Conservation (phyloP, 441 rosid species). For the Arabidopsis lyrata region DNA sequence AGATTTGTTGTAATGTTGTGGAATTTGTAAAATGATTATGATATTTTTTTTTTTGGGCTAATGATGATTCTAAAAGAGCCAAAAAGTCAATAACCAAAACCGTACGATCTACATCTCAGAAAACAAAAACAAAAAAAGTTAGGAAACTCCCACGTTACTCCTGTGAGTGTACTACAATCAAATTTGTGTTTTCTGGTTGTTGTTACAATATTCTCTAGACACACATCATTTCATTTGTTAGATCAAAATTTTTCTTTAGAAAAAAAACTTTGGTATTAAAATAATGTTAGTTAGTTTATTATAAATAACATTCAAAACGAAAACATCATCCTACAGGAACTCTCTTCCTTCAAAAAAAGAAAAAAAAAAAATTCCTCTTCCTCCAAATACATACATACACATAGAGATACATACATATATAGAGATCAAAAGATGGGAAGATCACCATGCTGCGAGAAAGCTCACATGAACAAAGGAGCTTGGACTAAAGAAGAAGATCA, state of each 20-base stretch:
- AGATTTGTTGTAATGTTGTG: too few relatives aligned
- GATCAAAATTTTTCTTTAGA: not conserved
- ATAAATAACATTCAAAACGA: slow-evolving; percentile 44
- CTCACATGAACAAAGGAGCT: slow-evolving; percentile 90
- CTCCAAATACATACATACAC: not conserved
- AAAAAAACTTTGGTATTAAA: not conserved
- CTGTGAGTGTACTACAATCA: slow-evolving; percentile 39
- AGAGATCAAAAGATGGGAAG: slow-evolving; percentile 63
- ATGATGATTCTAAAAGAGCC: not conserved
- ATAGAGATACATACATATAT: not conserved
- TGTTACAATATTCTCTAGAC: slow-evolving; percentile 23
- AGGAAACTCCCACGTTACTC: slow-evolving; percentile 45
- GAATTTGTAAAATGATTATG: slow-evolving; percentile 5
- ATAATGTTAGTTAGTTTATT: slow-evolving; percentile 31
- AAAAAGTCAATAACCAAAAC: slow-evolving; percentile 41
- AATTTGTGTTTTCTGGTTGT: slow-evolving; percentile 14
- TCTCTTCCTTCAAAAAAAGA: slow-evolving; percentile 19
- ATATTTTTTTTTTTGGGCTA: not conserved
- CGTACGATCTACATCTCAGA: slow-evolving; percentile 39
- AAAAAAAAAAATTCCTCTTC: not conserved
- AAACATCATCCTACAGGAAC: slow-evolving; percentile 32
- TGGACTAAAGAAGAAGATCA: slow-evolving; percentile 96
- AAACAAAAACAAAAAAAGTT: not conserved
- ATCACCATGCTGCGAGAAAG: slow-evolving; percentile 90
- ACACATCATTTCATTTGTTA: slow-evolving; percentile 24